A percentile compares a stretch with the other conserved stretches of the same genome.
Evolutionary conservation across 2,329 filamentous ascomycete genomes (phyloP).

Genomic region (Byssoonygena ceratinophila): DNA sequence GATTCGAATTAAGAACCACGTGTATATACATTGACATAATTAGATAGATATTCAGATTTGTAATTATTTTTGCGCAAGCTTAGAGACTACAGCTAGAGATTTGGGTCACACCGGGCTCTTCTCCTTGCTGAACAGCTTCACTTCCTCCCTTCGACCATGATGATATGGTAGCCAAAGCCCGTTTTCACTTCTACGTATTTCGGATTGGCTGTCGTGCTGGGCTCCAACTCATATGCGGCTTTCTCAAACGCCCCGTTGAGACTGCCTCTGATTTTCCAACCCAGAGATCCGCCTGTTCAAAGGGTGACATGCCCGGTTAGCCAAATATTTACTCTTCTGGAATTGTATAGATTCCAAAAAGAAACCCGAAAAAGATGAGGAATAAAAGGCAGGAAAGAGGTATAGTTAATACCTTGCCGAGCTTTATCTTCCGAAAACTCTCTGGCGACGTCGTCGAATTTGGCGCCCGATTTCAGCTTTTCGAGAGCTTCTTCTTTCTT

Average conservation of each 20-base stretch:
- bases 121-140: too few relatives aligned
- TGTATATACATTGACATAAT: not conserved
- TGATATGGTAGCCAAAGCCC: conserved; percentile 55
- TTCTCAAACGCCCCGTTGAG: conserved; percentile 51
- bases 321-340: not conserved
- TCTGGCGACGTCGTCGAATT: conserved; percentile 55
- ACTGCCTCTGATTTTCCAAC: conserved; percentile 52
- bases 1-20: not conserved
- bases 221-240: conserved; percentile 51
- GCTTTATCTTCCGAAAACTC: conserved; percentile 59
- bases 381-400: not conserved
- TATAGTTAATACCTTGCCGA: conserved; percentile 39
- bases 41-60: not conserved
- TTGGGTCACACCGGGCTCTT: too few relatives aligned
- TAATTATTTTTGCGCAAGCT: not conserved
- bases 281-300: conserved; percentile 46
- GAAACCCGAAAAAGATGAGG: not conserved
- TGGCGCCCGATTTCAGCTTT: conserved; percentile 48
- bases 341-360: not conserved
- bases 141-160: conserved; percentile 58
- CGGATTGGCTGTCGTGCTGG: conserved; percentile 50
- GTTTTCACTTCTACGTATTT: conserved; percentile 54
- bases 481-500: conserved; percentile 56
- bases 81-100: not conserved
- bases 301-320: not conserved